Conservation (phyloP, 768 basidiomycete species). For the Tylopilus sp. region DNA sequence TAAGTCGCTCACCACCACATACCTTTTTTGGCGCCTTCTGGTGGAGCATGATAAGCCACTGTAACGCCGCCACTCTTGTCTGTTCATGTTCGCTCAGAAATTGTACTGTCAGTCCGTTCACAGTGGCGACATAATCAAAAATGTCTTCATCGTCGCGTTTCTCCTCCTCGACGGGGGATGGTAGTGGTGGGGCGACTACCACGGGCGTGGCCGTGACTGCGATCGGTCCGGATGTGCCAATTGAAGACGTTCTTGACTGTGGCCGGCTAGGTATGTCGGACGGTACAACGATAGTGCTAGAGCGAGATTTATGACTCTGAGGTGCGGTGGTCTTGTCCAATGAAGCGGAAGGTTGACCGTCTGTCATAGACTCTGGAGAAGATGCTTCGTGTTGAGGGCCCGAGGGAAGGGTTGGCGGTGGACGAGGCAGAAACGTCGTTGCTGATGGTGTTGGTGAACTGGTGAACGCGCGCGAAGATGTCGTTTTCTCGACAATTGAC, state of each 20-base stretch:
- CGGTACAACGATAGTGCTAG: slow-evolving; percentile 21
- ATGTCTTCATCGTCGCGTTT: slow-evolving; percentile 63
- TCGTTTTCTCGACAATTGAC: slow-evolving; percentile 26
- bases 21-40: slow-evolving; percentile 97
- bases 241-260: slow-evolving; percentile 57
- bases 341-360: slow-evolving; percentile 28
- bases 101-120: slow-evolving; percentile 88
- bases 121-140: slow-evolving; percentile 91
- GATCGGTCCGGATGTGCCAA: slow-evolving; percentile 36
- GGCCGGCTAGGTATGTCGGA: slow-evolving; percentile 49
- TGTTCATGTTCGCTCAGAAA: slow-evolving; percentile 97
- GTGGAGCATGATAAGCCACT: slow-evolving; percentile 98
- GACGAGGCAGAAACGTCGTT: slow-evolving; percentile 45
- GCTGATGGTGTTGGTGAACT: slow-evolving; percentile 52
- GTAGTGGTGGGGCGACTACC: slow-evolving; percentile 26
- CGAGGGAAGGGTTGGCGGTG: slow-evolving; percentile 42
- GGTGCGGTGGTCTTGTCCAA: slow-evolving; percentile 40
- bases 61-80: slow-evolving; percentile 90
- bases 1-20: not conserved
- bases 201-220: slow-evolving; percentile 31
- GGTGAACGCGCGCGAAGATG: slow-evolving; percentile 36
- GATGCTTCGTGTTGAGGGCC: slow-evolving; percentile 42
- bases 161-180: slow-evolving; percentile 28
- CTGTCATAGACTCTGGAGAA: slow-evolving; percentile 43
- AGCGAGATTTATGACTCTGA: slow-evolving; percentile 27